Percentiles rank a stretch among this genome's conserved stretches.
phyloP scores from a whole-genome alignment of 2,329 filamentous ascomycete genomes.

The Colletotrichum orbiculare region DNA sequence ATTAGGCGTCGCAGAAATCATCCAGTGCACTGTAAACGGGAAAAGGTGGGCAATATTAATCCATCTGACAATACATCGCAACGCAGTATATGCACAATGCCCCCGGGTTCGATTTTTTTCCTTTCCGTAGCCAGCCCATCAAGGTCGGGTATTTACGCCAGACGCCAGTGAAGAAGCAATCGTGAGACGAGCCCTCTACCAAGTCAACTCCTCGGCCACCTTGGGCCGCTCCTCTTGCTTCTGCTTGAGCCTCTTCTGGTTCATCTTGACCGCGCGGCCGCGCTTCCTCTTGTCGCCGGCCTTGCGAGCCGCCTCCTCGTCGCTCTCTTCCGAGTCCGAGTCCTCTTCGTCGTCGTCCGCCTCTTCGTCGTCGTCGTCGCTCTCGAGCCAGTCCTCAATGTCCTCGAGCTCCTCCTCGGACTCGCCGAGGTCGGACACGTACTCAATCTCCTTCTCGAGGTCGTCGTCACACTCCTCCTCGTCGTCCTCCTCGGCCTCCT shows the following conservation, averaged over 20 bases:
- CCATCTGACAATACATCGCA: slow-evolving; percentile 24
- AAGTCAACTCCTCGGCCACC: slow-evolving; percentile 55
- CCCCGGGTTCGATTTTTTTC: slow-evolving; percentile 25
- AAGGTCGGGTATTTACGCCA: slow-evolving; percentile 31
- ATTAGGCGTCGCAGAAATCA: no score
- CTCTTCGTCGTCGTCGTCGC: slow-evolving; percentile 69
- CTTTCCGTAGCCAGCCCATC: slow-evolving; percentile 33
- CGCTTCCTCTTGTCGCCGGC: slow-evolving; percentile 68
- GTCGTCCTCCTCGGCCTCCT: slow-evolving; percentile 75
- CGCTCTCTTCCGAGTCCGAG: slow-evolving; percentile 67
- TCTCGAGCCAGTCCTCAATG: slow-evolving; percentile 93
- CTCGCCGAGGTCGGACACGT: slow-evolving; percentile 90
- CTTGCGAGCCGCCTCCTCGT: slow-evolving; percentile 64
- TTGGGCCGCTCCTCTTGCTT: slow-evolving; percentile 61
- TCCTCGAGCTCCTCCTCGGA: slow-evolving; percentile 78
- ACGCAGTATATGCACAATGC: slow-evolving; percentile 31
- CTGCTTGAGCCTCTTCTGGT: slow-evolving; percentile 51
- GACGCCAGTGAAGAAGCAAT: slow-evolving; percentile 28
- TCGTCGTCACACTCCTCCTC: slow-evolving; percentile 73
- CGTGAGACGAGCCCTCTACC: slow-evolving; percentile 43
- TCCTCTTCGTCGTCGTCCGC: slow-evolving; percentile 69
- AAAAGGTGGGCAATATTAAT: slow-evolving; percentile 6
- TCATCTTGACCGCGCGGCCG: slow-evolving; percentile 59
- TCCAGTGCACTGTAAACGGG: no score
- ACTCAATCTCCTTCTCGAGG: slow-evolving; percentile 84